Percentiles rank a stretch among this genome's conserved stretches.
phyloP scores from a whole-genome alignment of 495 filamentous ascomycete species.

The Xylaria grammica region DNA sequence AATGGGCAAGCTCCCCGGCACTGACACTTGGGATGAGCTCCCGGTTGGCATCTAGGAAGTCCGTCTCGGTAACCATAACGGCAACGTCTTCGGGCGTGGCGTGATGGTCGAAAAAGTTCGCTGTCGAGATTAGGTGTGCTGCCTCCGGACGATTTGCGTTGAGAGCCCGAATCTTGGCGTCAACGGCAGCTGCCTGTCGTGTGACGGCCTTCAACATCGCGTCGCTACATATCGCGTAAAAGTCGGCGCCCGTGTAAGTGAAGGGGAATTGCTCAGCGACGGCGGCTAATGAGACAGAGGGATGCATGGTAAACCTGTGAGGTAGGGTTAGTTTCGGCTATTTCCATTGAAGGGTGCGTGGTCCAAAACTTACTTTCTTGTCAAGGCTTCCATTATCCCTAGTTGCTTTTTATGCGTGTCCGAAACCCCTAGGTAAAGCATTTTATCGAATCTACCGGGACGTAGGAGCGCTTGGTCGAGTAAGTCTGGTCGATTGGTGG shows the following conservation, averaged over 20 bases:
- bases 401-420: slow-evolving; percentile 97
- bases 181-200: slow-evolving; percentile 81
- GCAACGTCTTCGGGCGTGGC: slow-evolving; percentile 80
- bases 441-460: slow-evolving; percentile 96
- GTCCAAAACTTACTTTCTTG: slow-evolving; percentile 72
- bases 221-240: slow-evolving; percentile 96
- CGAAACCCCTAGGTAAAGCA: slow-evolving; percentile 95
- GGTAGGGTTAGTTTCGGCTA: slow-evolving; percentile 21
- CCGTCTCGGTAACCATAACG: slow-evolving; percentile 85
- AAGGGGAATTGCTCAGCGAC: slow-evolving; percentile 84
- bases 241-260: slow-evolving; percentile 95
- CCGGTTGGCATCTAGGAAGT: slow-evolving; percentile 77
- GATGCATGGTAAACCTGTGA: slow-evolving; percentile 77
- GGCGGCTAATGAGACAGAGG: slow-evolving; percentile 70
- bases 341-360: neutral
- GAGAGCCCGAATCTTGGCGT: slow-evolving; percentile 76
- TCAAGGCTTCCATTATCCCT: slow-evolving; percentile 91
- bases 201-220: slow-evolving; percentile 99
- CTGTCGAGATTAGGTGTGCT: slow-evolving; percentile 66
- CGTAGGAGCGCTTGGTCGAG: slow-evolving; percentile 89
- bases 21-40: slow-evolving; percentile 95
- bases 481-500: slow-evolving; percentile 93
- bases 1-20: slow-evolving; percentile 89
- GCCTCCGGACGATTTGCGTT: slow-evolving; percentile 51
- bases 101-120: slow-evolving; percentile 93